Base-by-base conservation (phyloP, 208 protist species). In the Borovskyia barvae region DNA sequence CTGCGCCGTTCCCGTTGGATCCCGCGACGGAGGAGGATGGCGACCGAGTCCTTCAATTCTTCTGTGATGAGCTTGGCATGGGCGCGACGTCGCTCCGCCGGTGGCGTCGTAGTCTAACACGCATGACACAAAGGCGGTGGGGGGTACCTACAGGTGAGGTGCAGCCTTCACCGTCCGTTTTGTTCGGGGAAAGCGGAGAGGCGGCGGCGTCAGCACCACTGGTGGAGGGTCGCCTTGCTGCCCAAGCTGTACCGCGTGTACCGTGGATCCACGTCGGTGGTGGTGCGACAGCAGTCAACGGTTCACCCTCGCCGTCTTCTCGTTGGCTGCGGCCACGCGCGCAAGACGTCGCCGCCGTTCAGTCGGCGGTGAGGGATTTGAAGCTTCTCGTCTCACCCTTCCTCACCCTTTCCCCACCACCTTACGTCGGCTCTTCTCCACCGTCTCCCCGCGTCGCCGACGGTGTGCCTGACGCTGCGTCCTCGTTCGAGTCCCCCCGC, bases 51-150 rank as follows among this genome's bases (percentile, higher is more conserved):
- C 33, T 87, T 8, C 35, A 55, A 8, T 87, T 89, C 29, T 85
- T 92, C 51, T 86, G 76, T 22, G n/a, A 37, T 0, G 85, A 89
- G 55, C 68, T 92, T 3, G 69, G 64, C n/a, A 89, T 92, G 71
- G 79, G 80, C 3, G 54, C 48, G 28, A 20, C 41, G n/a, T 39
- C 74, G 0, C 50, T 92, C 40, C 65, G 63, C 22, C 57, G 29
- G 29, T 92, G 85, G 85, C 78, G 85, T 15, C 40, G 36, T 2
- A 59, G 55, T 14, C 45, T 80, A 42, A 20, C 36, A 14, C 43
- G 48, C 20, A 32, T 42, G 1, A 43, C 65, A 11, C 29, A 51
- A 20, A 72, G 58, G 26, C 68, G 73, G 7, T 90, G 83, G 82
- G 11, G 51, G n/a, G 32, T 11, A 22, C 5, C 0, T 33, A n/a